Evolutionary conservation across 805 yeast species (phyloP), one percentile per base, ranked within the genome.

Genomic region (Wickerhamiella qilinensis): DNA sequence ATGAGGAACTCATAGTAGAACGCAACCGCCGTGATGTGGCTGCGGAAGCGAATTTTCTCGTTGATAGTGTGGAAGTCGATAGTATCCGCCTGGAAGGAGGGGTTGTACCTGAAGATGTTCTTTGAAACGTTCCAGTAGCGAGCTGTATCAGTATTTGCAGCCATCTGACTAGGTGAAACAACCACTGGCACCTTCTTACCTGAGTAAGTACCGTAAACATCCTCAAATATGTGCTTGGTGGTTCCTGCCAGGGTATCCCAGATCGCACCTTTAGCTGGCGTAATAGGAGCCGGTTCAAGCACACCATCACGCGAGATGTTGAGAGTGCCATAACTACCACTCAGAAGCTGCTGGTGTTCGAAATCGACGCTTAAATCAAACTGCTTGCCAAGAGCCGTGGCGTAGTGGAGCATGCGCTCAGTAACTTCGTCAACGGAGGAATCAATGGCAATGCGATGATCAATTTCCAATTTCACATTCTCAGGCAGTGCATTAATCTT

Each of bases 401-500:
- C 66, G 30, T 64, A 56, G 12, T 52, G 42, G 37, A 47, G 47
- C 19, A 49, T 33, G 15, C 51, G 43, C 33, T 63, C 61, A 15
- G 59, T 47, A 3, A 66, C 67, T 16, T 60, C 65, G 4, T 60
- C 56, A 1, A 68, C 62, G 18, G 66, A 57, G 14, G 75, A 65
- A 44, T 74, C 83, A 33, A 74, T 58, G 17, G 72, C 68, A 39
- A 80, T 64, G 51, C 93, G 65, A 50, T 77, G 79, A 56, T 82
- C 79, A 33, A 77, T 62, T 27, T 65, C 51, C 31, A 74, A 61
- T 21, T 58, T 55, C 3, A 71, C 71, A 19, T 63, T 55, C 52
- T 80, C 88, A 2, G 93, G 93, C 35, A 81, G 59, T 1, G 91
- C 85, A 51, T 81, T 81, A 20, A 76, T 65, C 57, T 81, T 81